phyloP scores from a whole-genome alignment of 208 protist species.

The Acanthamoeba lenticulata region DNA sequence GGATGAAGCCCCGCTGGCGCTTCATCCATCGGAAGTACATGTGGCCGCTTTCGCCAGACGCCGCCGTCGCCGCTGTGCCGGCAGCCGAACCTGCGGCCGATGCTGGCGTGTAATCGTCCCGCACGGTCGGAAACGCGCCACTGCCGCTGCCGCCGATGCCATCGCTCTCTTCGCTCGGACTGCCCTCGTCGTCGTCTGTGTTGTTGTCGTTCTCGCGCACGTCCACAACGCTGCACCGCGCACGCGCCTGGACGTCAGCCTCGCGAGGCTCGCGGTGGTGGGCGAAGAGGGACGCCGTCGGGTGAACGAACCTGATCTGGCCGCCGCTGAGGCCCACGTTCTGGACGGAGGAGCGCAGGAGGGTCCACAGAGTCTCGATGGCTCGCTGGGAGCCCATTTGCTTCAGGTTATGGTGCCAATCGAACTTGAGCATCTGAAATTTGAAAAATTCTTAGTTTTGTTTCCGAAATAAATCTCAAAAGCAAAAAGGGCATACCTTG shows the following conservation, averaged over 20 bases:
- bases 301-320: not conserved
- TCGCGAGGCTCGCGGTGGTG: not conserved
- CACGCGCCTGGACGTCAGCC: too few species aligned
- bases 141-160: too few species aligned
- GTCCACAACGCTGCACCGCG: not conserved
- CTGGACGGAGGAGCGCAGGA: conserved; percentile 37
- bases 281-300: not conserved
- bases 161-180: not conserved
- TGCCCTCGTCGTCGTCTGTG: not conserved
- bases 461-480: conserved; percentile 44
- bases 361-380: conserved; percentile 71
- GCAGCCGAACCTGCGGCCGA: too few species aligned
- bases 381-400: conserved; percentile 53
- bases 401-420: conserved; percentile 79
- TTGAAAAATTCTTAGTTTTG: too few species aligned
- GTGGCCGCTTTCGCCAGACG: too few species aligned
- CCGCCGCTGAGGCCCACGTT: conserved; percentile 24
- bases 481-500: conserved; percentile 56
- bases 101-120: too few species aligned
- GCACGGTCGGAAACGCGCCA: too few species aligned
- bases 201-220: not conserved
- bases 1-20: conserved; percentile 87
- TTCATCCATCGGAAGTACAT: conserved; percentile 53
- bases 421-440: conserved; percentile 81
- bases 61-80: not conserved